Evolutionary conservation across 345 rosid species (phyloP), one percentile per base, ranked within the genome.

Genomic region (Citrus glauca): DNA sequence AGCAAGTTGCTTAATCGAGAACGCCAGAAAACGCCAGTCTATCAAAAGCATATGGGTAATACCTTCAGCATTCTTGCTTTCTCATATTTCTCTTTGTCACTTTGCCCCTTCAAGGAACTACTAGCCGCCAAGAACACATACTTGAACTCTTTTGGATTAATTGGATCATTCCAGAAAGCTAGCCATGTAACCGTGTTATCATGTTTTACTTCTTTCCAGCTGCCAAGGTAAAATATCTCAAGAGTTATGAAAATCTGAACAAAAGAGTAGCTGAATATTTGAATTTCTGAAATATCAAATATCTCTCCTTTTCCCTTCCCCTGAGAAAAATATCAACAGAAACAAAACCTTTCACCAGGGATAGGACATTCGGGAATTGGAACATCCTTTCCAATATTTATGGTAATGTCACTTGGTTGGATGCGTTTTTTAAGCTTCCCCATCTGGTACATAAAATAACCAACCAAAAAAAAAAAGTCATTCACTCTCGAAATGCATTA

Each of bases 161-260:
- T 97, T 64, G 99, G 99, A 88, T 97, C 99, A 71, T 81, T 92
- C 99, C 98, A 97, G 86, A 91, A 97, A 72, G 99, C 99, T 81
- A 97, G 84, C 99, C 99, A 97, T 5, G 99, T 94, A 75, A 97
- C 99, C 19, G 99, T 97, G 63, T 94, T 91, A 77, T 94, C 98
- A 77, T 94, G 98, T 87, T 94, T 97, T 69, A 97, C 84, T 75
- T 97, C 99, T 83, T 93, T 94, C 99, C 99, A 97, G 28, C 99
- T 97, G 93, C 81, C 91, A 86, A 67, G 16, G 60, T 74, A 66
- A 74, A 82, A 65, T 61, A 77, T 62, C 76, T 77, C 73, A 77
- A 66, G 38, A 76, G 69, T 85, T 83, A 84, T 76, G 81, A 78
- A 75, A 83, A 64, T 72, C 55, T 63, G 45, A 78, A 55, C 28